Percentiles rank a stretch among this genome's conserved stretches.
Conservation (phyloP, 352 stramenopile species). For the Elongisporangium prolatum region DNA sequence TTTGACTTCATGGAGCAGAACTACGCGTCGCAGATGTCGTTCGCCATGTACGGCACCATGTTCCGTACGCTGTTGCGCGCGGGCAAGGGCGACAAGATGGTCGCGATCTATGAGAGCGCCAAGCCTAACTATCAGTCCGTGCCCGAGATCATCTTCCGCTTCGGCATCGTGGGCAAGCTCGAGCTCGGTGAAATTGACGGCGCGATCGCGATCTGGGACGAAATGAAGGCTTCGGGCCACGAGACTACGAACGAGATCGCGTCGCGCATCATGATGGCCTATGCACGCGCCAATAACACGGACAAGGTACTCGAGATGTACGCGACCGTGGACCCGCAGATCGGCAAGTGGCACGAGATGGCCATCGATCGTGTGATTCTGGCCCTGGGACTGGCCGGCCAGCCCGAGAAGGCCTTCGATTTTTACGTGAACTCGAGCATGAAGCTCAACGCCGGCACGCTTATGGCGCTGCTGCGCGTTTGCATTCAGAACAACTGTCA, state of each 20-base stretch:
- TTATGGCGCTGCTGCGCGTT: slow-evolving; percentile 66
- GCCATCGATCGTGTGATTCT: slow-evolving; percentile 70
- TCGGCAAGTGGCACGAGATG: slow-evolving; percentile 61
- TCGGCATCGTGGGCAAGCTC: slow-evolving; percentile 55
- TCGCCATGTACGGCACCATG: slow-evolving; percentile 57
- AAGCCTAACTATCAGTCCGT: slow-evolving; percentile 36
- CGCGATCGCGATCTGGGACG: slow-evolving; percentile 37
- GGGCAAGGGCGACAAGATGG: slow-evolving; percentile 28
- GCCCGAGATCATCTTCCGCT: slow-evolving; percentile 71
- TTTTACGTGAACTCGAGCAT: slow-evolving; percentile 82
- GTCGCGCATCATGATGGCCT: slow-evolving; percentile 54
- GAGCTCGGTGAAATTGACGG: slow-evolving; percentile 39
- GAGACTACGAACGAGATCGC: slow-evolving; percentile 65
- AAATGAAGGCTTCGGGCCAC: slow-evolving; percentile 48
- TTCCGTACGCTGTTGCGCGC: slow-evolving; percentile 47
- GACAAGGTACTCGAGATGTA: slow-evolving; percentile 53
- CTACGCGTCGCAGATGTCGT: slow-evolving; percentile 42
- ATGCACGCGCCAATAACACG: slow-evolving; percentile 31
- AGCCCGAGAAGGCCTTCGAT: slow-evolving; percentile 60
- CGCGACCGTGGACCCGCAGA: slow-evolving; percentile 48
- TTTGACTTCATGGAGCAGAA: slow-evolving; percentile 42
- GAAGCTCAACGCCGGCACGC: slow-evolving; percentile 64
- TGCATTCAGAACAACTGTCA: slow-evolving; percentile 66
- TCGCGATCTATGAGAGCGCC: slow-evolving; percentile 41
- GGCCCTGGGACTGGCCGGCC: slow-evolving; percentile 52